Conservation (phyloP, 2,329 filamentous ascomycete genomes). For the Aspergillus ustus region DNA sequence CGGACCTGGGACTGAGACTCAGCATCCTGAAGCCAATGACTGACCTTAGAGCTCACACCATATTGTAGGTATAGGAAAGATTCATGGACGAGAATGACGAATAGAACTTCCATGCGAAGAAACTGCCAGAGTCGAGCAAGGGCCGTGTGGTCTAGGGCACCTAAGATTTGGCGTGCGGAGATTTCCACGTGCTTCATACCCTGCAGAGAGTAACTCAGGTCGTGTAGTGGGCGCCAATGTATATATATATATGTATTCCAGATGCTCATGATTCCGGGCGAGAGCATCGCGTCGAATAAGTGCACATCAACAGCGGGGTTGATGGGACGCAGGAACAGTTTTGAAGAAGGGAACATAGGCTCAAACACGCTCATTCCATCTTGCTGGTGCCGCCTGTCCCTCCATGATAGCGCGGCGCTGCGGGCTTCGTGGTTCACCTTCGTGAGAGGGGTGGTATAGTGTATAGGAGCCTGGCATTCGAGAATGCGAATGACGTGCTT, state of each 20-base stretch:
- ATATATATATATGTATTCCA: no score
- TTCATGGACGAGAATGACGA: neutral
- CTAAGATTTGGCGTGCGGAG: neutral
- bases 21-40: no score
- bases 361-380: no score
- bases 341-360: no score
- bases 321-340: no score
- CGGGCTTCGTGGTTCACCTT: neutral
- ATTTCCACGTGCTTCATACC: neutral
- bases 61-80: no score
- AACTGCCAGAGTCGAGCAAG: neutral
- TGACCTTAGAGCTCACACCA: no score
- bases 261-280: no score
- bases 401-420: neutral
- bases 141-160: neutral
- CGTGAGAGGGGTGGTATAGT: neutral
- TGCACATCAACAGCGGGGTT: neutral
- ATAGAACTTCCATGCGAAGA: neutral
- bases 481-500: neutral
- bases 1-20: no score
- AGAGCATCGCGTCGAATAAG: neutral
- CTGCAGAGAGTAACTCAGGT: no score
- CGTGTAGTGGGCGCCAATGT: no score
- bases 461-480: no score
- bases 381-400: neutral